Base-by-base conservation (phyloP, 2,329 filamentous ascomycete species). In the Trichoderma sp. region DNA sequence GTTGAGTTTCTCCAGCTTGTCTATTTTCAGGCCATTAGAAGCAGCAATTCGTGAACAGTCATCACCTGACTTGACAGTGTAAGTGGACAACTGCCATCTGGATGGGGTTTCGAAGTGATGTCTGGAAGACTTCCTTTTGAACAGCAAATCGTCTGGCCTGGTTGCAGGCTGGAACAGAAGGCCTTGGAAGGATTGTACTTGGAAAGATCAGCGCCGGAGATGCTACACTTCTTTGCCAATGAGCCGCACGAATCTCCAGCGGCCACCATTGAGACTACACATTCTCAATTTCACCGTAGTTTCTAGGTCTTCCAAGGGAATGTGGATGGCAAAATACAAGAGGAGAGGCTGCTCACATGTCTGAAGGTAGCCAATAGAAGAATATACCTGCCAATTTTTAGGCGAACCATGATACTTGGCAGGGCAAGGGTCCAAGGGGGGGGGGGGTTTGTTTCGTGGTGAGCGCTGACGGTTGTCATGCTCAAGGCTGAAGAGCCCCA, bases 71-170 rank as follows among this genome's bases (percentile, higher is more conserved):
- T 74, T 68, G 29, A 81, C 75, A 0, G 64, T 71, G 68, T 81
- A 78, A 5, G 73, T 71, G 2, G 65, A 61, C 81, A 83, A 0
- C 74, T 73, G 3, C 80, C 80, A 45, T 82, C 76, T 2, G 71
- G 57, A 29, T 72, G 68, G 1, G 77, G 76, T 71, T 78, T 71
- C 0, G 80, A 80, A 1, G 64, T 70, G 0, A 52, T 52, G 17
- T 52, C 48, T 15, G 48, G 48, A 22, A 80, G 71, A 0, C 70
- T 72, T 2, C 80, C 80, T 0, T 71, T 34, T 13, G 74, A 75
- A 67, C 79, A 81, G 72, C 80, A 82, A 0, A 81, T 77, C 48
- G 70, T 74, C 69, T 80, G 74, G 22, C 74, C 75, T 0, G 73
- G 71, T 5, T 63, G 63, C 1, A 84, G 73, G 0, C 68, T 75